Percentiles rank a stretch among this genome's conserved stretches.
These are phyloP conservation scores for Chrysoporthe austroafricana DNA, from an alignment of 2,329 filamentous ascomycete genomes.

Conservation along the genomic window DNA sequence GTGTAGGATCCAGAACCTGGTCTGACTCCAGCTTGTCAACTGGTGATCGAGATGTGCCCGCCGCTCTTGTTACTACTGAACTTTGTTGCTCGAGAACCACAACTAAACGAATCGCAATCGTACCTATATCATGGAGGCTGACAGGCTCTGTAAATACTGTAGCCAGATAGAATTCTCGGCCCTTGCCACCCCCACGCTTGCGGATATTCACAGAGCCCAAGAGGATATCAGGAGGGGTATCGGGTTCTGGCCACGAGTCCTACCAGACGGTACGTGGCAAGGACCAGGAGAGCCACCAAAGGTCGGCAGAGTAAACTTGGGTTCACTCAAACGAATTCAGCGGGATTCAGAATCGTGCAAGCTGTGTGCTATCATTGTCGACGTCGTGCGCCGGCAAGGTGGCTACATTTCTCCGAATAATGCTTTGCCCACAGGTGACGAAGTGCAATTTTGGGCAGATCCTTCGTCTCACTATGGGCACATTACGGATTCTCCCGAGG, in stretches of 20 bases:
- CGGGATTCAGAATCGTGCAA: not conserved
- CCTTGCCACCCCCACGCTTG: not conserved
- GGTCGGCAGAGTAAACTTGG: not conserved
- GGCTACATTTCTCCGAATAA: not conserved
- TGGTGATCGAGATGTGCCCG: not conserved
- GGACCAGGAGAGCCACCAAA: not conserved
- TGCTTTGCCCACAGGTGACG: not conserved
- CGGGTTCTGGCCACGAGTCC: not conserved
- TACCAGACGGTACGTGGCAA: not conserved
- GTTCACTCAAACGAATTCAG: not conserved
- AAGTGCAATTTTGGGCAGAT: not conserved
- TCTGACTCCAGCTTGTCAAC: not conserved
- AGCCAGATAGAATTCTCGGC: slow-evolving; percentile 5
- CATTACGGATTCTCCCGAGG: not conserved
- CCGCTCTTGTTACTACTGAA: not conserved
- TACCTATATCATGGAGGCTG: not conserved
- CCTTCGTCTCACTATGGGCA: slow-evolving; percentile 1
- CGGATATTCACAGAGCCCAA: not conserved
- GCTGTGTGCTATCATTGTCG: not conserved
- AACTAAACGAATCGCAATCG: not conserved
- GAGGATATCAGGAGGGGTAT: not conserved
- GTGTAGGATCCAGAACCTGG: not conserved
- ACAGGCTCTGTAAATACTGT: not conserved
- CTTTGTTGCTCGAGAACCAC: not conserved
- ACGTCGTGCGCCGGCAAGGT: not conserved